Conservation (phyloP, 1,284 basidiomycete species). For the Ceratobasidium sp. region DNA sequence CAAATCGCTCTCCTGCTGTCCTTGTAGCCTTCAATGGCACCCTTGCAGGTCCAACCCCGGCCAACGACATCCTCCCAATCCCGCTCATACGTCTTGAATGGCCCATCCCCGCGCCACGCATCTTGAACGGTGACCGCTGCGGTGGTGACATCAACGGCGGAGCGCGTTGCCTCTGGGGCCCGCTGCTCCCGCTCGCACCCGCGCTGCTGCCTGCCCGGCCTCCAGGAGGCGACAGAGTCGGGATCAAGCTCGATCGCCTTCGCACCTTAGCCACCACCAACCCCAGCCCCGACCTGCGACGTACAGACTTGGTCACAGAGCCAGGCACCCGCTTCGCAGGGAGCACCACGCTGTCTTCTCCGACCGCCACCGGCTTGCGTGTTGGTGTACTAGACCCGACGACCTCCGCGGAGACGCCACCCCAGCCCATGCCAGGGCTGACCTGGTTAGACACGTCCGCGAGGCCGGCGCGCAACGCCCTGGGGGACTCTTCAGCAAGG, state of each 20-base stretch:
- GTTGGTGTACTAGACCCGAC: constrained; percentile 50
- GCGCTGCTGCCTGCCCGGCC: not conserved
- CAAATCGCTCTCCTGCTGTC: constrained; percentile 28
- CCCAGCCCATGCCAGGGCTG: constrained; percentile 57
- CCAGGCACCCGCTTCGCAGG: constrained; percentile 52
- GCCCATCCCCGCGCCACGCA: constrained; percentile 11
- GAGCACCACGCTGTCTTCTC: constrained; percentile 54
- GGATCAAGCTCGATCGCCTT: constrained; percentile 74
- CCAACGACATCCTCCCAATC: constrained; percentile 23
- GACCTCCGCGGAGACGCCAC: constrained; percentile 63
- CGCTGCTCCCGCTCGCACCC: constrained; percentile 21
- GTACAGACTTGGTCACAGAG: constrained; percentile 56
- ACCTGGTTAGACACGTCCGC: constrained; percentile 43
- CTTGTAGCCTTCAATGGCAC: constrained; percentile 27
- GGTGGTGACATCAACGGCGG: constrained; percentile 17
- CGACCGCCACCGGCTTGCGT: constrained; percentile 56
- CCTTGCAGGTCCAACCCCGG: constrained; percentile 23
- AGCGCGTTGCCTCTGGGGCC: constrained; percentile 34
- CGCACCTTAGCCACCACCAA: constrained; percentile 70
- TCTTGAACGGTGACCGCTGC: constrained; percentile 38
- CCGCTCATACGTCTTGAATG: constrained; percentile 27
- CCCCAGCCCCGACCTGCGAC: constrained; percentile 75
- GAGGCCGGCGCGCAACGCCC: constrained; percentile 44
- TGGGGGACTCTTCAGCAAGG: constrained; percentile 57
- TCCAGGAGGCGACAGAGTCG: constrained; percentile 47